Percentiles rank a stretch among this genome's conserved stretches.
Evolutionary conservation across 768 basidiomycete species (phyloP).

Genomic region (Dentipellis sp.): DNA sequence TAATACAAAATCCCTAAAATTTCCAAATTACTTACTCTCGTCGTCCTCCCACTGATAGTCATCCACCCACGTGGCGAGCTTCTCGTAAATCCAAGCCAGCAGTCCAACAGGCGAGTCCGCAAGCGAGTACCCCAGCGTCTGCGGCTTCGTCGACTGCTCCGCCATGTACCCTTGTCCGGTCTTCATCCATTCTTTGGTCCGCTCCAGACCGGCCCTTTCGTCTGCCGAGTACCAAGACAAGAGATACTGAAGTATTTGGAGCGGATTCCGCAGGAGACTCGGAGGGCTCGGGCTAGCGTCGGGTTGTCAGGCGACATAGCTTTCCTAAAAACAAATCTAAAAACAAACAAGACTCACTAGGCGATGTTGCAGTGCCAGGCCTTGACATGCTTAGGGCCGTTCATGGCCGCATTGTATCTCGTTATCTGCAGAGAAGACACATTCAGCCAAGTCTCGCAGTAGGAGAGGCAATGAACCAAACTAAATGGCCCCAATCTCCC

Average conservation of each 20-base stretch:
- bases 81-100: conserved; percentile 25
- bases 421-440: conserved; percentile 18
- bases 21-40: conserved; percentile 29
- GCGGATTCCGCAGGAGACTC: conserved; percentile 14
- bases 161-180: conserved; percentile 28
- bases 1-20: conserved; percentile 13
- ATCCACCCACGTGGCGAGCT: conserved; percentile 25
- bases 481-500: conserved; percentile 38
- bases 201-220: conserved; percentile 28
- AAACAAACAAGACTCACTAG: conserved; percentile 11
- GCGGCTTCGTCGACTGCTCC: conserved; percentile 25
- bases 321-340: too few relatives aligned
- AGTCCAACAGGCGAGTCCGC: conserved; percentile 45
- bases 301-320: too few relatives aligned
- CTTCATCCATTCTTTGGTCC: conserved; percentile 21
- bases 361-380: conserved; percentile 26
- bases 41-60: conserved; percentile 46
- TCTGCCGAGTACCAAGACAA: conserved; percentile 22
- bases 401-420: conserved; percentile 13
- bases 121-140: conserved; percentile 36
- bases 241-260: conserved; percentile 19
- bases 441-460: background rate
- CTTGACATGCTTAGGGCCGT: conserved; percentile 23
- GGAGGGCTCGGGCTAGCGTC: conserved; percentile 20
- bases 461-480: conserved; percentile 9